Percentiles rank a stretch among this genome's conserved stretches.
Evolutionary conservation across 805 yeast species (phyloP).

Genomic region (Myxozyma neotropica): DNA sequence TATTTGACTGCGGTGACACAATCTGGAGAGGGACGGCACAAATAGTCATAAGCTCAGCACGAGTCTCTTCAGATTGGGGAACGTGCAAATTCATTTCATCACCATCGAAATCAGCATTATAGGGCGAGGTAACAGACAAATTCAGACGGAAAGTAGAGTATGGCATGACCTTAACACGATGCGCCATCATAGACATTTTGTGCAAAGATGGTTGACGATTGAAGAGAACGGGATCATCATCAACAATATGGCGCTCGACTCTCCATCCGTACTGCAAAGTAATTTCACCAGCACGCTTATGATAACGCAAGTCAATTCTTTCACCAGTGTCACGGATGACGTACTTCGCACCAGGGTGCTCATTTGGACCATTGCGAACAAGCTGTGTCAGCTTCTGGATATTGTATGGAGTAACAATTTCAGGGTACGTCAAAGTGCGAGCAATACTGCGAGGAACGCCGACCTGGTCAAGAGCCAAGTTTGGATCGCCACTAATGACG

Average conservation of each 20-base stretch:
- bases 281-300: constrained; percentile 97
- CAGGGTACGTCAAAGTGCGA: constrained; percentile 92
- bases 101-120: constrained; percentile 99
- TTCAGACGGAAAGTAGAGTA: constrained; percentile 96
- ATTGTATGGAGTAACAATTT: constrained; percentile 95
- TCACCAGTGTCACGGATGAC: constrained; percentile 98
- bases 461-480: constrained; percentile 94
- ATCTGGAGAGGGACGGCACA: constrained; percentile 98
- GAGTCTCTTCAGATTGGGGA: constrained; percentile 96
- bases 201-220: constrained; percentile 99
- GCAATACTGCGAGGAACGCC: constrained; percentile 99
- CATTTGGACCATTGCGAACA: constrained; percentile 97
- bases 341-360: constrained; percentile 99
- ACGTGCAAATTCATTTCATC: constrained; percentile 99
- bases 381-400: constrained; percentile 89
- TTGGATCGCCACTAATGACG: constrained; percentile 98
- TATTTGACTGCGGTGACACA: constrained; percentile 97
- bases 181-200: constrained; percentile 99
- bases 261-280: constrained; percentile 99
- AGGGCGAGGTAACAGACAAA: constrained; percentile 97
- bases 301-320: constrained; percentile 94
- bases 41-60: constrained; percentile 92
- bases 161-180: constrained; percentile 97
- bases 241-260: constrained; percentile 97
- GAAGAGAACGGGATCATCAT: constrained; percentile 94